Evolutionary conservation across 2,329 filamentous ascomycete genomes (phyloP).

Genomic region (Trichoderma atroviride): DNA sequence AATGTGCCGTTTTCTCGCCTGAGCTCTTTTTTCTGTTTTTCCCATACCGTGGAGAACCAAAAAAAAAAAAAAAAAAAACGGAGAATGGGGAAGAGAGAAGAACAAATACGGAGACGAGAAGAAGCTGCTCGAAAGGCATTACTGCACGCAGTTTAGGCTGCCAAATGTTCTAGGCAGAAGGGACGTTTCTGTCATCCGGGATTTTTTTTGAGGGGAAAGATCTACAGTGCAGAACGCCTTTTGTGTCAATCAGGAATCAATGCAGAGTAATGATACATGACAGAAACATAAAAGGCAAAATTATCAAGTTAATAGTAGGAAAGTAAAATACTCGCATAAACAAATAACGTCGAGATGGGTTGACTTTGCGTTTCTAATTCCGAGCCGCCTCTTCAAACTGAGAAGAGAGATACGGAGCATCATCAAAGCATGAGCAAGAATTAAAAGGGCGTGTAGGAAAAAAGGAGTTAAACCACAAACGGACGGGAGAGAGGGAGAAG

Average conservation of each 20-base stretch:
- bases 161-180: neutral
- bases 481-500: too few relatives aligned
- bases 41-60: neutral
- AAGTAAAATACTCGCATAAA: neutral
- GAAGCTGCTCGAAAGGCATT: neutral
- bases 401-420: neutral
- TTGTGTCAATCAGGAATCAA: neutral
- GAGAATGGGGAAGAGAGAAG: neutral
- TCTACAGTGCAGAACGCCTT: conserved; percentile 20
- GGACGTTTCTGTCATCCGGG: neutral
- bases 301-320: neutral
- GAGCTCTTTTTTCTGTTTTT: neutral
- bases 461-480: neutral
- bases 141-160: conserved; percentile 5
- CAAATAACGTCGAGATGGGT: neutral
- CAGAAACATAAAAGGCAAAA: neutral
- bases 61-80: neutral
- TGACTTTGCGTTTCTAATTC: neutral
- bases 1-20: neutral
- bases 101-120: neutral
- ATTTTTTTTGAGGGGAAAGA: neutral
- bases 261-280: neutral
- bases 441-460: neutral
- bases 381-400: neutral
- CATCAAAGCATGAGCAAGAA: too few relatives aligned